Conservation (phyloP, 1,284 basidiomycete species). For the Xerocomus nothofagi region DNA sequence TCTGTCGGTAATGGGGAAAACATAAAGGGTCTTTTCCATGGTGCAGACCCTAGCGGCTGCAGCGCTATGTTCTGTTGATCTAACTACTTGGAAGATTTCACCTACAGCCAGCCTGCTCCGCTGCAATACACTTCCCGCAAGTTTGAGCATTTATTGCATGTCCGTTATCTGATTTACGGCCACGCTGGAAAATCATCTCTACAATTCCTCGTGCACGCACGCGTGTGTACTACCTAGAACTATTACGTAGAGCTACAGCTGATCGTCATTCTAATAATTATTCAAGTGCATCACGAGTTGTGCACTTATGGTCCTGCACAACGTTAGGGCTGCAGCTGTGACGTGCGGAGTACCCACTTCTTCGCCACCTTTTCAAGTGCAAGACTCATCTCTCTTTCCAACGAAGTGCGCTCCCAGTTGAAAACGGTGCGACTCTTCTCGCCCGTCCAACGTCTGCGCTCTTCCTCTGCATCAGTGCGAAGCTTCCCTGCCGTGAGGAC, state of each 20-base stretch:
- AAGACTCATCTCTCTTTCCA: constrained; percentile 5
- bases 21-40: too few relatives aligned
- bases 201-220: background rate
- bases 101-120: background rate
- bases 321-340: background rate
- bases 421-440: constrained; percentile 21
- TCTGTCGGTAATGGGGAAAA: background rate
- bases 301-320: background rate
- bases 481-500: constrained; percentile 36
- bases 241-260: too few relatives aligned
- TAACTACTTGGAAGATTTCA: background rate
- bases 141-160: background rate
- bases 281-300: background rate
- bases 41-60: too few relatives aligned
- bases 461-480: constrained; percentile 30
- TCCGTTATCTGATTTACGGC: too few relatives aligned
- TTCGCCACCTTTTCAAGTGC: constrained; percentile 17
- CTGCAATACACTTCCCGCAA: background rate
- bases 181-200: too few relatives aligned
- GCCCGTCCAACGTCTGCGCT: constrained; percentile 16
- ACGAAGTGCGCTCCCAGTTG: constrained; percentile 19
- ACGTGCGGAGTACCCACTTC: constrained; percentile 19
- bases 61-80: background rate
- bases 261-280: background rate
- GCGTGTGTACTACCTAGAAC: too few relatives aligned